A percentile compares a stretch with the other conserved stretches of the same genome.
Evolutionary conservation across 148 eudicot species (phyloP).

Genomic region (Vaccinium corymbosum): DNA sequence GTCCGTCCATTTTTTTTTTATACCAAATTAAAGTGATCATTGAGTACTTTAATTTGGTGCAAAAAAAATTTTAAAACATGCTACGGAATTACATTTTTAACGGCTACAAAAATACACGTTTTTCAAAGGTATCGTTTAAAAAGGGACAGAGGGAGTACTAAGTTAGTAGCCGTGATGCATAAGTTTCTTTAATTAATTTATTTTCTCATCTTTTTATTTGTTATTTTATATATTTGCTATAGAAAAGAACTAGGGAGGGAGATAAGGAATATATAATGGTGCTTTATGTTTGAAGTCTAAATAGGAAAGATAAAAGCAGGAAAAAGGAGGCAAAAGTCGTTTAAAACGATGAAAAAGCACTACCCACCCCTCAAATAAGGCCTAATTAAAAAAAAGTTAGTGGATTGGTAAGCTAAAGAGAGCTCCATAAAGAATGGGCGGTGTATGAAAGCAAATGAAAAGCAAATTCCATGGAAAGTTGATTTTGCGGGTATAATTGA

Average conservation of each 20-base stretch:
- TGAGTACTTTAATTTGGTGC: too few relatives aligned
- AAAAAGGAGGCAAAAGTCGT: neutral
- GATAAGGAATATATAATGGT: neutral
- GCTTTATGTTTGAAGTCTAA: neutral
- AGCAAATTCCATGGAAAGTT: neutral
- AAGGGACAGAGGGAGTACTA: too few relatives aligned
- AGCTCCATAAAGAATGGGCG: neutral
- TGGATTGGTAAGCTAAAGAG: neutral
- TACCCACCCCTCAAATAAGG: neutral
- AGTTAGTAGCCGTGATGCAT: too few relatives aligned
- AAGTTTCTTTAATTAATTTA: too few relatives aligned
- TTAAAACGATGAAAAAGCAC: neutral
- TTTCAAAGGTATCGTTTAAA: too few relatives aligned
- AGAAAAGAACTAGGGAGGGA: neutral
- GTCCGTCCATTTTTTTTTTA: too few relatives aligned
- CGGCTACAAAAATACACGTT: too few relatives aligned
- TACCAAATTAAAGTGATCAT: too few relatives aligned
- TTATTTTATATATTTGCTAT: too few relatives aligned
- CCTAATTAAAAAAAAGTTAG: neutral
- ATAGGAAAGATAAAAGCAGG: neutral
- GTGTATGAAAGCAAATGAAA: neutral
- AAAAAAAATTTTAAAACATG: too few relatives aligned
- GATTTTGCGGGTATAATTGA: neutral
- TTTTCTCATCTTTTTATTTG: too few relatives aligned
- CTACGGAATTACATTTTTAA: too few relatives aligned